Percentiles rank a stretch among this genome's conserved stretches.
These are phyloP conservation scores for Lasiodiplodia citricola DNA, from an alignment of 2,329 filamentous ascomycete species.

Conservation along the genomic window DNA sequence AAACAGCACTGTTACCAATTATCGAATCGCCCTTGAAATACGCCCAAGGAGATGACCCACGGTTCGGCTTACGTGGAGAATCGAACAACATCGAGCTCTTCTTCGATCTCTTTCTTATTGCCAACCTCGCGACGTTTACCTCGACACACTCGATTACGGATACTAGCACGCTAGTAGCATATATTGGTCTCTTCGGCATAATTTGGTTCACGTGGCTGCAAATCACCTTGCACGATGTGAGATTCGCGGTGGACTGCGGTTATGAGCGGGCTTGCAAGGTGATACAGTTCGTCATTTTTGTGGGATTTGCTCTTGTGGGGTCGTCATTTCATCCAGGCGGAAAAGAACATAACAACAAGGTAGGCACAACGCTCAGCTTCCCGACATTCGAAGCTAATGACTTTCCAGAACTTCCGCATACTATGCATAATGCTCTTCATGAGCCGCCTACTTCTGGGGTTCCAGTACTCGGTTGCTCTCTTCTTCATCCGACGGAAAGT, in stretches of 20 bases:
- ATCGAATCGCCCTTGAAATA: conserved; percentile 9
- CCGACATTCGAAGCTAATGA: background rate
- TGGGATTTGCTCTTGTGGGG: conserved; percentile 65
- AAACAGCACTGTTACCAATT: background rate
- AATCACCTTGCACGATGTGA: conserved; percentile 65
- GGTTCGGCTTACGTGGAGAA: conserved; percentile 1
- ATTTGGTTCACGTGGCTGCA: conserved; percentile 70
- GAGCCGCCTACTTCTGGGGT: conserved; percentile 28
- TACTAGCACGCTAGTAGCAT: conserved; percentile 36
- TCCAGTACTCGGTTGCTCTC: conserved; percentile 29
- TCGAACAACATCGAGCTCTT: conserved; percentile 55
- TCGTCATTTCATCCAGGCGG: conserved; percentile 31
- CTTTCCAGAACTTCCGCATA: conserved; percentile 21
- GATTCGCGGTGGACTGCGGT: conserved; percentile 65
- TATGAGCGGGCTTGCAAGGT: conserved; percentile 64
- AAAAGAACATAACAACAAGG: conserved; percentile 25
- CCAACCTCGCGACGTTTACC: conserved; percentile 66
- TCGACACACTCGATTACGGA: conserved; percentile 58
- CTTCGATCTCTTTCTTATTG: conserved; percentile 63
- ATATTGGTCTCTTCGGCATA: conserved; percentile 58
- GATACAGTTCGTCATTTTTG: conserved; percentile 64
- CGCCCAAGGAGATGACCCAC: conserved; percentile 7
- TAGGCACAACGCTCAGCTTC: background rate
- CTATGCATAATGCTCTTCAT: conserved; percentile 30
- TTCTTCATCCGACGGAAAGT: conserved; percentile 21